A percentile compares a stretch with the other conserved stretches of the same genome.
Evolutionary conservation across 768 basidiomycete species (phyloP).

Genomic region (Leccinum boreale): DNA sequence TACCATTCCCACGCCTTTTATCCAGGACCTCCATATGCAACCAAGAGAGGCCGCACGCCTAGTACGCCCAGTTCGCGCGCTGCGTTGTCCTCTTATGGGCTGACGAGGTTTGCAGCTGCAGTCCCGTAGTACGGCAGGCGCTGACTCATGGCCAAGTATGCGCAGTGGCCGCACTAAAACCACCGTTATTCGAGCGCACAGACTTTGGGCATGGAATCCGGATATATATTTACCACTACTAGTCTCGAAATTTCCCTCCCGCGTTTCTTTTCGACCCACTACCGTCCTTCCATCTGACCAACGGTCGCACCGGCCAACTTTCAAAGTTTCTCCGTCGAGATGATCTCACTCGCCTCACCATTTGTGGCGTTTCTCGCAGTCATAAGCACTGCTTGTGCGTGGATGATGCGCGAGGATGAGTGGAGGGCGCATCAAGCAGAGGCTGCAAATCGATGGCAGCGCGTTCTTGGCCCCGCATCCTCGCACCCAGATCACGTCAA

Average conservation of each 20-base stretch:
- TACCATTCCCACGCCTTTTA: neutral
- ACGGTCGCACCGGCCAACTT: neutral
- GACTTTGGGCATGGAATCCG: neutral
- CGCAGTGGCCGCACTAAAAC: neutral
- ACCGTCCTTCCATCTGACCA: neutral
- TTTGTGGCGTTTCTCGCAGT: slow-evolving; percentile 11
- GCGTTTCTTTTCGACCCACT: neutral
- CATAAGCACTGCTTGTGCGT: slow-evolving; percentile 7
- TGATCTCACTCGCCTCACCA: slow-evolving; percentile 10
- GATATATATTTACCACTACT: neutral
- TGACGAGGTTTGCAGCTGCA: neutral
- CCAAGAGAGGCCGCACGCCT: neutral
- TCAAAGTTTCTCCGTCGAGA: neutral
- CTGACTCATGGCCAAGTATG: neutral
- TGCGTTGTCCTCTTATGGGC: neutral
- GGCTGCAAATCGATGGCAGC: slow-evolving; percentile 43
- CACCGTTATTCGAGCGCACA: neutral
- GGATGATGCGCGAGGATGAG: slow-evolving; percentile 37
- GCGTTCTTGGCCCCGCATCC: neutral
- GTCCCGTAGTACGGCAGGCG: neutral
- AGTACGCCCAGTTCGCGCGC: neutral
- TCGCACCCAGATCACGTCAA: slow-evolving; percentile 1
- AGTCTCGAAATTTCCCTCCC: neutral
- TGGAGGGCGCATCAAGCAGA: slow-evolving; percentile 44
- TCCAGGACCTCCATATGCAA: neutral